Percentiles rank a stretch among this genome's conserved stretches.
phyloP scores from a whole-genome alignment of 768 basidiomycete genomes.

The Xanthoconium stramineum region DNA sequence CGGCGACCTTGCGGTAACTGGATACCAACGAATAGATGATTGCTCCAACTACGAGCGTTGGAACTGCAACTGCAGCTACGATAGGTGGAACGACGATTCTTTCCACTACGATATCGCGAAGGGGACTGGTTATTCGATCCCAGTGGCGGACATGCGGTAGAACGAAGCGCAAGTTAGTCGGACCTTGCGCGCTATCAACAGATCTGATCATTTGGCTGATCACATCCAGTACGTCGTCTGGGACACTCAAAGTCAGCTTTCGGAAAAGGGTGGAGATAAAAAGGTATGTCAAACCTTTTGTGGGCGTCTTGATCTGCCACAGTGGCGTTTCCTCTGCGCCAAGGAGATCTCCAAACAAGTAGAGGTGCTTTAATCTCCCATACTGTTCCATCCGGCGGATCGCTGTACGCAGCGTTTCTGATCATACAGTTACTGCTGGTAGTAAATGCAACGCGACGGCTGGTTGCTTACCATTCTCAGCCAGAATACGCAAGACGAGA shows the following conservation, averaged over 20 bases:
- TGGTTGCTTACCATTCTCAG: conserved; percentile 1
- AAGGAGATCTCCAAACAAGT: conserved; percentile 4
- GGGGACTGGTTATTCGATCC: background rate
- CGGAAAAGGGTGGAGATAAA: no score
- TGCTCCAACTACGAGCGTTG: background rate
- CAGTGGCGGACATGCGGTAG: conserved; percentile 2
- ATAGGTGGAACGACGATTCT: background rate
- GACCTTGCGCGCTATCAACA: conserved; percentile 1
- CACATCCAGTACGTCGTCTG: conserved; percentile 1
- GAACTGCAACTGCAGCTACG: background rate
- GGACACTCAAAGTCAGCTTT: background rate
- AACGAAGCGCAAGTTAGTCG: conserved; percentile 1
- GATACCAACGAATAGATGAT: background rate
- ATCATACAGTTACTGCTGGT: background rate
- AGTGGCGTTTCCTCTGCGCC: background rate
- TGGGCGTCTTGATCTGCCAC: conserved; percentile 1
- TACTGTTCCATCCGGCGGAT: conserved; percentile 15
- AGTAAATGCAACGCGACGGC: background rate
- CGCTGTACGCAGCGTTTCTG: conserved; percentile 18
- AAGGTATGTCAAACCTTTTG: background rate
- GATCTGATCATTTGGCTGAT: conserved; percentile 5
- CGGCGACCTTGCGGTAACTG: background rate
- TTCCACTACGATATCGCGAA: background rate
- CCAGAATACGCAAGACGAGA: background rate
- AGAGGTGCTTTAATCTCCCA: conserved; percentile 15